Conservation (phyloP, 2,329 filamentous ascomycete genomes). For the Diaporthe destruens region DNA sequence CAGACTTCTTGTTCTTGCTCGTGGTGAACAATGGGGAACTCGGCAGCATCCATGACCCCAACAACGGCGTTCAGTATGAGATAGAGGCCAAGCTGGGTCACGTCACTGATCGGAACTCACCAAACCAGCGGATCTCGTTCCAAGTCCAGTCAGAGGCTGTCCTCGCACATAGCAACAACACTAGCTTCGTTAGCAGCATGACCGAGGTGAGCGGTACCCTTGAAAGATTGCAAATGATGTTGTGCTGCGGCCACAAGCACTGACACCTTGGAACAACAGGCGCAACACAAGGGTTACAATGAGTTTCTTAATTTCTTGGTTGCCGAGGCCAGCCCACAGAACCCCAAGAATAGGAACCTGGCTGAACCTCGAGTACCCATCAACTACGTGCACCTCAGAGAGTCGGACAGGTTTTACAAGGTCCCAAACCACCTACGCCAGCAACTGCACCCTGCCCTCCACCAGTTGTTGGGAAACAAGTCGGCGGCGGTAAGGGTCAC, state of each 20-base stretch:
- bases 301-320: conserved; percentile 82
- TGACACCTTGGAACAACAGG: conserved; percentile 57
- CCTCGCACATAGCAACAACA: conserved; percentile 69
- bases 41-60: conserved; percentile 68
- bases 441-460: conserved; percentile 74
- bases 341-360: conserved; percentile 58
- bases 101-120: conserved; percentile 78
- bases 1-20: conserved; percentile 82
- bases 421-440: conserved; percentile 71
- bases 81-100: conserved; percentile 94
- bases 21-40: conserved; percentile 77
- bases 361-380: conserved; percentile 70
- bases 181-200: conserved; percentile 90
- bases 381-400: conserved; percentile 83
- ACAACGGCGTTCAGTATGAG: conserved; percentile 77
- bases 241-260: not conserved
- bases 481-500: conserved; percentile 78
- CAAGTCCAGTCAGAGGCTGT: conserved; percentile 79
- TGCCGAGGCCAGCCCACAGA: conserved; percentile 67
- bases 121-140: conserved; percentile 74
- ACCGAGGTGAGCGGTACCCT: conserved; percentile 73
- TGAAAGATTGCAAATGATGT: not conserved
- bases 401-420: conserved; percentile 87
- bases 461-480: conserved; percentile 68
- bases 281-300: conserved; percentile 87